Conservation (phyloP, 2,329 filamentous ascomycete species). For the Myriangium duriaei region DNA sequence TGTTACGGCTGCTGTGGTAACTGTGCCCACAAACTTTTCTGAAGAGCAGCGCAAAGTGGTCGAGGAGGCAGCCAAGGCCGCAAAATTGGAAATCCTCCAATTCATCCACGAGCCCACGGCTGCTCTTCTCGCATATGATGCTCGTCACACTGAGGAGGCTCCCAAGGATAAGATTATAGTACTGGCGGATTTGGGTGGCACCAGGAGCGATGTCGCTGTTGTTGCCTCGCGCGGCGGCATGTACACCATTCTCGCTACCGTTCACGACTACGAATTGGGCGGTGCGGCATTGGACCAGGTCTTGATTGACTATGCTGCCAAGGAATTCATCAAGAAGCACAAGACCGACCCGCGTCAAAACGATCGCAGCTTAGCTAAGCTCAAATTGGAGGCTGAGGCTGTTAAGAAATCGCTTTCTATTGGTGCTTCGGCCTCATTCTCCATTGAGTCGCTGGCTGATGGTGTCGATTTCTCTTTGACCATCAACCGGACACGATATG, state of each 20-base stretch:
- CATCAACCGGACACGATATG: conserved; percentile 87
- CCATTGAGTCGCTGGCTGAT: conserved; percentile 78
- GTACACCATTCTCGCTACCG: conserved; percentile 87
- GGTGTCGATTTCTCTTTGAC: conserved; percentile 85
- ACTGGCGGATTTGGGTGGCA: conserved; percentile 86
- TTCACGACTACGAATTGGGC: conserved; percentile 89
- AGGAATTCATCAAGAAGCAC: conserved; percentile 98
- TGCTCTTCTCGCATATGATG: conserved; percentile 82
- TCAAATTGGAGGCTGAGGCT: conserved; percentile 80
- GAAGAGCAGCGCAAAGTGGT: conserved; percentile 78
- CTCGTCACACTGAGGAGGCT: conserved; percentile 55
- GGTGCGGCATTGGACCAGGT: conserved; percentile 79
- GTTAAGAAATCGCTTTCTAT: conserved; percentile 87
- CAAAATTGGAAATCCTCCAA: conserved; percentile 80
- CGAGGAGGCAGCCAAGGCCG: conserved; percentile 61
- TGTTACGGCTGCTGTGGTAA: conserved; percentile 89
- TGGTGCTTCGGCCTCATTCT: conserved; percentile 79
- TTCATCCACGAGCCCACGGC: conserved; percentile 85
- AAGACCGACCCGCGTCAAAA: conserved; percentile 75
- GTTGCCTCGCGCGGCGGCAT: conserved; percentile 86
- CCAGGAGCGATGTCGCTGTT: conserved; percentile 80
- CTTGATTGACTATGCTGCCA: conserved; percentile 90
- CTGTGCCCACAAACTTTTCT: conserved; percentile 84
- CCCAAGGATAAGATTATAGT: conserved; percentile 78
- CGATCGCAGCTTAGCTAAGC: conserved; percentile 71